Evolutionary conservation across 805 yeast species (phyloP).

Genomic region (Saccharomycopsis sp.): DNA sequence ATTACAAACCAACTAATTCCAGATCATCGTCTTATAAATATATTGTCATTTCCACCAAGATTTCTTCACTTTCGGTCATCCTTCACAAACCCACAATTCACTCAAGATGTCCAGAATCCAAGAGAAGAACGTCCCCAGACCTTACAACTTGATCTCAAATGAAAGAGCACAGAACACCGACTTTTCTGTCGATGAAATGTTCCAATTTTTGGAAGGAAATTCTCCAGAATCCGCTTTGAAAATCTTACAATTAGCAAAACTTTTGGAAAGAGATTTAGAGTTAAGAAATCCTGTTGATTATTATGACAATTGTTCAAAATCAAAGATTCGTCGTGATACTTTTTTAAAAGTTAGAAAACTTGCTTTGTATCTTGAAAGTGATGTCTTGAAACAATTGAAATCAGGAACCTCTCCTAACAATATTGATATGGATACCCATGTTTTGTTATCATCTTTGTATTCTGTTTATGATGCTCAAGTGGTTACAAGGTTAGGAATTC

Average conservation of each 20-base stretch:
- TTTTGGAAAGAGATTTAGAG: slow-evolving; percentile 15
- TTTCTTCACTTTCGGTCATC: too few species aligned
- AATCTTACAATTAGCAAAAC: slow-evolving; percentile 4
- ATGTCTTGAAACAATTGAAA: slow-evolving; percentile 13
- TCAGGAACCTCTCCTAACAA: slow-evolving; percentile 29
- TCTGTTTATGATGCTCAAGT: slow-evolving; percentile 70
- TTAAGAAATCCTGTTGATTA: slow-evolving; percentile 10
- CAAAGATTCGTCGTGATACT: slow-evolving; percentile 12
- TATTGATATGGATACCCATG: slow-evolving; percentile 28
- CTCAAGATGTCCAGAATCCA: slow-evolving; percentile 26
- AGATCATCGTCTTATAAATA: too few species aligned
- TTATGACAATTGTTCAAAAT: slow-evolving; percentile 13
- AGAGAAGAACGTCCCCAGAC: slow-evolving; percentile 25
- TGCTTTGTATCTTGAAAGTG: slow-evolving; percentile 7
- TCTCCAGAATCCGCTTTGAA: slow-evolving; percentile 21
- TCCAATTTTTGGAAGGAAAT: slow-evolving; percentile 25
- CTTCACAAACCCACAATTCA: too few species aligned
- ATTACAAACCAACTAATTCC: too few species aligned
- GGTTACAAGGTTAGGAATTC: slow-evolving; percentile 79
- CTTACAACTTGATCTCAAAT: slow-evolving; percentile 27
- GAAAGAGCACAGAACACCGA: slow-evolving; percentile 20
- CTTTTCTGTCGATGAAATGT: slow-evolving; percentile 21
- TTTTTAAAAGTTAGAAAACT: slow-evolving; percentile 15
- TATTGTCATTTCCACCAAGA: too few species aligned
- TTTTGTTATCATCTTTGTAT: slow-evolving; percentile 46